phyloP scores from a whole-genome alignment of 2,329 filamentous ascomycete species.

The Leptodontidium sp. region DNA sequence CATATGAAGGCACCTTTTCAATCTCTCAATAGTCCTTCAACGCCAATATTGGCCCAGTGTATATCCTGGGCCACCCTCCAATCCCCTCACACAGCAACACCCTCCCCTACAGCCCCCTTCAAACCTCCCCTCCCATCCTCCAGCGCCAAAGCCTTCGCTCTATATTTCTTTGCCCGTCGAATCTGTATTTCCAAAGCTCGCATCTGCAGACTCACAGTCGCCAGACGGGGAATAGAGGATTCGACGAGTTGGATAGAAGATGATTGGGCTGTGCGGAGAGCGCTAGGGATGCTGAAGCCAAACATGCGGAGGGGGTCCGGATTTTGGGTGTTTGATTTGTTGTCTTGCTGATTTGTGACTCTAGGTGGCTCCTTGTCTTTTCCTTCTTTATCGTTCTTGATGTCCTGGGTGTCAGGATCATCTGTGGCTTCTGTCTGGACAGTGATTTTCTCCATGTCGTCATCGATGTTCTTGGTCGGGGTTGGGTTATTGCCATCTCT shows the following conservation, averaged over 20 bases:
- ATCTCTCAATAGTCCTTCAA: too few relatives aligned
- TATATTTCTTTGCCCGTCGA: conserved; percentile 58
- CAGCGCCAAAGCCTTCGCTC: conserved; percentile 26
- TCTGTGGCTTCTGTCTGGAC: neutral
- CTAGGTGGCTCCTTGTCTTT: neutral
- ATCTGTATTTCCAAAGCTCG: conserved; percentile 73
- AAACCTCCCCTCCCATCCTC: conserved; percentile 8
- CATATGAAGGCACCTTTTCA: too few relatives aligned
- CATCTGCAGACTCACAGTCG: conserved; percentile 67
- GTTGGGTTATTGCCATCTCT: neutral
- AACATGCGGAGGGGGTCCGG: conserved; percentile 66
- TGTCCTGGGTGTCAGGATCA: neutral
- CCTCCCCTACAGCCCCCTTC: neutral
- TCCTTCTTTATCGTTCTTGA: conserved; percentile 1
- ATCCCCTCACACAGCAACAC: neutral
- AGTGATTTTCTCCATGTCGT: conserved; percentile 4
- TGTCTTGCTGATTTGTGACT: conserved; percentile 6
- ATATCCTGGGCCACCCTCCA: neutral
- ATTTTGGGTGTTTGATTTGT: conserved; percentile 2
- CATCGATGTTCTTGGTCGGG: neutral
- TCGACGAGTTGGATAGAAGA: conserved; percentile 65
- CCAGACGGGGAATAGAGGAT: conserved; percentile 64
- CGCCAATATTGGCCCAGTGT: too few relatives aligned
- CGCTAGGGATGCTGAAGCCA: conserved; percentile 56
- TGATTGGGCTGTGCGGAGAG: conserved; percentile 64